These are phyloP conservation scores for Sphaceloma murrayae DNA, from an alignment of 2,329 filamentous ascomycete genomes.

Conservation along the genomic window DNA sequence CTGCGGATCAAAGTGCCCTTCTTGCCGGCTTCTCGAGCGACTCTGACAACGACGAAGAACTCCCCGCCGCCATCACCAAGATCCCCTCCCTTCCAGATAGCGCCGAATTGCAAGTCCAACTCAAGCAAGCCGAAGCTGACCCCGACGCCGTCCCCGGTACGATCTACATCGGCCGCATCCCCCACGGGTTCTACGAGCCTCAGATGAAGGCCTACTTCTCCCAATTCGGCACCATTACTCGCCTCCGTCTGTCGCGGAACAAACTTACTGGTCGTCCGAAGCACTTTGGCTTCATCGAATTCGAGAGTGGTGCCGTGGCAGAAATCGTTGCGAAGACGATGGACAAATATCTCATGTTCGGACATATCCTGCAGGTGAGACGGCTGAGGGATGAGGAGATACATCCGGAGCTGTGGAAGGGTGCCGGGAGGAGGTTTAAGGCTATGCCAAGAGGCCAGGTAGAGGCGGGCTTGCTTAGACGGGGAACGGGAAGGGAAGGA, in stretches of 20 bases:
- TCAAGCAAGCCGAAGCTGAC: slow-evolving; percentile 43
- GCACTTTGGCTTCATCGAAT: slow-evolving; percentile 94
- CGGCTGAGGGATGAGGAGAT: slow-evolving; percentile 66
- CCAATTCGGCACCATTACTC: slow-evolving; percentile 78
- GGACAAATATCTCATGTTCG: slow-evolving; percentile 94
- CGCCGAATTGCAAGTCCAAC: slow-evolving; percentile 30
- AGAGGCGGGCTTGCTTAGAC: slow-evolving; percentile 63
- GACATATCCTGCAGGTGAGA: slow-evolving; percentile 84
- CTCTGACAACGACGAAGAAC: slow-evolving; percentile 32
- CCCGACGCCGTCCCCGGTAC: slow-evolving; percentile 57
- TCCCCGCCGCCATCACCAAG: slow-evolving; percentile 31
- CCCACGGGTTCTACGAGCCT: slow-evolving; percentile 93
- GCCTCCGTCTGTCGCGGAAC: slow-evolving; percentile 78
- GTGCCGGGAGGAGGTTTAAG: slow-evolving; percentile 84
- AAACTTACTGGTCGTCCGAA: slow-evolving; percentile 83
- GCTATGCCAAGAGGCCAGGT: slow-evolving; percentile 79
- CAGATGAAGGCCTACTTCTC: slow-evolving; percentile 90
- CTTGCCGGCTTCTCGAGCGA: slow-evolving; percentile 43
- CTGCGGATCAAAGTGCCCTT: slow-evolving; percentile 41
- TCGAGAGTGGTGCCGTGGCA: slow-evolving; percentile 65
- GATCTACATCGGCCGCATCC: slow-evolving; percentile 82
- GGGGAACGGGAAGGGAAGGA: slow-evolving; percentile 60
- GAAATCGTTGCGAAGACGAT: slow-evolving; percentile 91
- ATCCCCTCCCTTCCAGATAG: slow-evolving; percentile 29
- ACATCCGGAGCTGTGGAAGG: slow-evolving; percentile 76